These are phyloP conservation scores for Diophrys appendiculata DNA, from an alignment of 73 alveolate genomes.

Conservation along the genomic window DNA sequence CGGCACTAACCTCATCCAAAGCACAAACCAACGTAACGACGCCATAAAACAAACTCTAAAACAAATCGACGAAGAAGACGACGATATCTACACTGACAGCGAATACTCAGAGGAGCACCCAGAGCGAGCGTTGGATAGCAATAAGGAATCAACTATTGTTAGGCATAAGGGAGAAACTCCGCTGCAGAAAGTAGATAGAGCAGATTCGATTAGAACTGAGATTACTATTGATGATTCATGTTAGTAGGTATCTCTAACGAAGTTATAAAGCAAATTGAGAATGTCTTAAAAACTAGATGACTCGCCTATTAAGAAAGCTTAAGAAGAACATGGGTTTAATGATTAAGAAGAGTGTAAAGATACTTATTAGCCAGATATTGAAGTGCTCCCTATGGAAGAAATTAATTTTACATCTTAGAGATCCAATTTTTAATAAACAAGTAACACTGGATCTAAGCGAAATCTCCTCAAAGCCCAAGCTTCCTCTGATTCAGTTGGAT, in stretches of 20 bases:
- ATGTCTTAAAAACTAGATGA: no score
- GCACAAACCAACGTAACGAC: not conserved
- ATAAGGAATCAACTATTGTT: no score
- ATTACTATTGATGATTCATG: not conserved
- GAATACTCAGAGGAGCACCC: not conserved
- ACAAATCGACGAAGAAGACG: constrained; percentile 6
- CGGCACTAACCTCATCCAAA: not conserved
- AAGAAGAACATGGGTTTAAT: no score
- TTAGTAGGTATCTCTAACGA: no score
- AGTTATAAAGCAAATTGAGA: constrained; percentile 10
- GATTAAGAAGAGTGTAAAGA: no score
- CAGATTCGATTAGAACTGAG: not conserved
- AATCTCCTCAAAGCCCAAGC: not conserved
- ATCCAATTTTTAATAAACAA: not conserved
- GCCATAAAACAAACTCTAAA: not conserved
- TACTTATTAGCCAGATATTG: no score
- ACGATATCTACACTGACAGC: constrained; percentile 9
- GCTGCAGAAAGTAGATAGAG: not conserved
- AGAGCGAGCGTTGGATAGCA: no score
- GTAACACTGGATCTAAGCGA: not conserved
- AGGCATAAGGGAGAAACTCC: no score
- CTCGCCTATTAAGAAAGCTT: no score
- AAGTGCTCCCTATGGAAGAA: not conserved
- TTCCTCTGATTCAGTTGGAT: no score
- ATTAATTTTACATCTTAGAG: not conserved